Evolutionary conservation across 2,329 filamentous ascomycete species (phyloP).

Genomic region (Lanzia echinophila): DNA sequence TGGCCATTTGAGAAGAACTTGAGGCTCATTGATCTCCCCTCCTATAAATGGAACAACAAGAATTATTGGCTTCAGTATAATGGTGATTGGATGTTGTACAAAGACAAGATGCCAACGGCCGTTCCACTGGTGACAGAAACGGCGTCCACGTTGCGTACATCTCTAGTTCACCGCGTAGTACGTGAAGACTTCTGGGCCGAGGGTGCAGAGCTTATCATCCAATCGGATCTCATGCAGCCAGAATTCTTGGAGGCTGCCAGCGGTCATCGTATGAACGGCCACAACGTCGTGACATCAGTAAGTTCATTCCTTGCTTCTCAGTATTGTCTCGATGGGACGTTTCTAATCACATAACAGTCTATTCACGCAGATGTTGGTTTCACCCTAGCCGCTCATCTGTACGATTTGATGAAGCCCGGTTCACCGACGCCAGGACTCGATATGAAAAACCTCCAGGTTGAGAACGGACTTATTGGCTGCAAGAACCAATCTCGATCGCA

Average conservation of each 20-base stretch:
- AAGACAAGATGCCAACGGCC: constrained; percentile 45
- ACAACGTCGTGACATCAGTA: background rate
- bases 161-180: constrained; percentile 34
- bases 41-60: constrained; percentile 62
- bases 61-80: constrained; percentile 56
- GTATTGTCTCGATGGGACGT: constrained; percentile 32
- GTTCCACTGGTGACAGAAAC: constrained; percentile 38
- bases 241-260: constrained; percentile 35
- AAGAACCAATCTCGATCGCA: constrained; percentile 23
- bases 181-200: constrained; percentile 44
- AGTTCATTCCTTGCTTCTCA: background rate
- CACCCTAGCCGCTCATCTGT: constrained; percentile 49
- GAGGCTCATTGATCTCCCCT: constrained; percentile 53
- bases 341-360: constrained; percentile 37
- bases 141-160: constrained; percentile 41
- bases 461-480: constrained; percentile 55
- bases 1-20: constrained; percentile 50
- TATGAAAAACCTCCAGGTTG: constrained; percentile 60
- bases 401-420: constrained; percentile 32
- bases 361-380: constrained; percentile 54
- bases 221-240: constrained; percentile 45
- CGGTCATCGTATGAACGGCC: constrained; percentile 48
- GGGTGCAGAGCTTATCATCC: constrained; percentile 43
- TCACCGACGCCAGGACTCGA: constrained; percentile 42
- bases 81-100: constrained; percentile 55